Evolutionary conservation across 495 filamentous ascomycete genomes (phyloP).

Genomic region (Aspergillus hancockii): DNA sequence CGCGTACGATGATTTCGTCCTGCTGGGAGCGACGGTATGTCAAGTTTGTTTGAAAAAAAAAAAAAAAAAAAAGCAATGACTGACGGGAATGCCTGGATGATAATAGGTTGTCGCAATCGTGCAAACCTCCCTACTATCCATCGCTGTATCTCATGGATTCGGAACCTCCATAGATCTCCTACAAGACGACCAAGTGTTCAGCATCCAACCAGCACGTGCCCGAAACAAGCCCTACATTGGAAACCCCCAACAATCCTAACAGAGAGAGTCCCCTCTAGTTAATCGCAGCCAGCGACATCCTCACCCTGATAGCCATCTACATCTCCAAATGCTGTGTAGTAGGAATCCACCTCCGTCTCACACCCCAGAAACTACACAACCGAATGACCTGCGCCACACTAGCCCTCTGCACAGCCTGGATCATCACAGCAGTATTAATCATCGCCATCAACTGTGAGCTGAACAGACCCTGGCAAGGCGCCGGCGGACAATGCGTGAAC

Average conservation of each 20-base stretch:
- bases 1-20: constrained; percentile 40
- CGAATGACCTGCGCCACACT: constrained; percentile 35
- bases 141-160: constrained; percentile 37
- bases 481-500: constrained; percentile 35
- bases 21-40: constrained; percentile 34
- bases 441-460: constrained; percentile 42
- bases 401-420: constrained; percentile 35
- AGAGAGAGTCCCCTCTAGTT: constrained; percentile 26
- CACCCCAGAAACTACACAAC: constrained; percentile 46
- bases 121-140: constrained; percentile 40
- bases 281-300: constrained; percentile 39
- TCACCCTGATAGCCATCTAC: constrained; percentile 46
- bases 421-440: constrained; percentile 37
- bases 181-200: constrained; percentile 25
- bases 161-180: constrained; percentile 44
- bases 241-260: constrained; percentile 6
- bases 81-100: not conserved
- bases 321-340: constrained; percentile 50
- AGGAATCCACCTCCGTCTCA: constrained; percentile 48
- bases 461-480: constrained; percentile 38
- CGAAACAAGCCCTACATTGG: not conserved
- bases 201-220: constrained; percentile 38
- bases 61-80: not conserved
- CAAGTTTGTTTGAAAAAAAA: not conserved
- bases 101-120: constrained; percentile 33